Conservation (phyloP, 257 asterid species). For the Nicotiana undulata region DNA sequence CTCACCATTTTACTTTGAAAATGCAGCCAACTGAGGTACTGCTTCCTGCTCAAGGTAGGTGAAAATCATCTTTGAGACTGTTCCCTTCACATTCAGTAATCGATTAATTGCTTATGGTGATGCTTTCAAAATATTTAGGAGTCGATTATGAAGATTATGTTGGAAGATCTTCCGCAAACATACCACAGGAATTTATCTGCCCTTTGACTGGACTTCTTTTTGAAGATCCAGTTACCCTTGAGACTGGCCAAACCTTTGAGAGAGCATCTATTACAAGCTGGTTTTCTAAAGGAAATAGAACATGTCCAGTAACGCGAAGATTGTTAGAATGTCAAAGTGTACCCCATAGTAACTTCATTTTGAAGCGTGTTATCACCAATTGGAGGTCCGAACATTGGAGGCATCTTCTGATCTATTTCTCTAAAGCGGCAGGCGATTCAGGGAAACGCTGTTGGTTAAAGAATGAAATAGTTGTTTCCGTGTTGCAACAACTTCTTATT, state of each 20-base stretch:
- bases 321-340: slow-evolving; percentile 31
- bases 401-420: slow-evolving; percentile 30
- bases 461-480: slow-evolving; percentile 28
- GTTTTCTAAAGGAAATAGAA: slow-evolving; percentile 41
- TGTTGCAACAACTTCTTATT: slow-evolving; percentile 39
- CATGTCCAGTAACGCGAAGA: slow-evolving; percentile 64
- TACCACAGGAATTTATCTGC: slow-evolving; percentile 60
- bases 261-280: slow-evolving; percentile 51
- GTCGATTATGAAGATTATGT: neutral
- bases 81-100: neutral
- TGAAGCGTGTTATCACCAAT: slow-evolving; percentile 50
- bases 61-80: neutral
- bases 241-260: slow-evolving; percentile 74
- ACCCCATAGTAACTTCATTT: slow-evolving; percentile 51
- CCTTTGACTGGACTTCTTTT: slow-evolving; percentile 54
- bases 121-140: neutral
- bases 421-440: slow-evolving; percentile 18
- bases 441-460: slow-evolving; percentile 9
- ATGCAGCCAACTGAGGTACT: slow-evolving; percentile 34
- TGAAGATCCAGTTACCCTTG: slow-evolving; percentile 71
- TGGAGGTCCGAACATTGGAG: slow-evolving; percentile 52
- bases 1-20: slow-evolving; percentile 4
- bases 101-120: neutral
- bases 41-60: slow-evolving; percentile 38
- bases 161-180: slow-evolving; percentile 20